Conservation (phyloP, 768 basidiomycete species). For the Rhodotorula kratochvilovae region DNA sequence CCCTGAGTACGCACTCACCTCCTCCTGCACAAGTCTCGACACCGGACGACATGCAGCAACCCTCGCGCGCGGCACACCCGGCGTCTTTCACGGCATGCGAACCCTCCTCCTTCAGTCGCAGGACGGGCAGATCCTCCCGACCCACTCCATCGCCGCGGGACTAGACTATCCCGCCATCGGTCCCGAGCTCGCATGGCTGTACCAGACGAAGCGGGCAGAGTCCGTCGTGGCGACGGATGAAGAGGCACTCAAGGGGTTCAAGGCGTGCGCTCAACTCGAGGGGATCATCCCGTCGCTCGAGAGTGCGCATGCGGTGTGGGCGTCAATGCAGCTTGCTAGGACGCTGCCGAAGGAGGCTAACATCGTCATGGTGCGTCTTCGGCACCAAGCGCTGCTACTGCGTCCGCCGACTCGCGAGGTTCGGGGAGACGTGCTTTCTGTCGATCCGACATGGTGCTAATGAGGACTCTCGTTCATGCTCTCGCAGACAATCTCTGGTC, state of each 20-base stretch:
- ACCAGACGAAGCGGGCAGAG: slow-evolving; percentile 87
- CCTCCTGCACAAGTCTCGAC: slow-evolving; percentile 59
- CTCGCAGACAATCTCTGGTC: slow-evolving; percentile 62
- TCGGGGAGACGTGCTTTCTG: too few species aligned
- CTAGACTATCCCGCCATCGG: slow-evolving; percentile 96
- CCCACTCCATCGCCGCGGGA: slow-evolving; percentile 96
- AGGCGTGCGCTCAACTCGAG: slow-evolving; percentile 83
- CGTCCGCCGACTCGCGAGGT: too few species aligned
- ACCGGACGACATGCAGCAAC: slow-evolving; percentile 88
- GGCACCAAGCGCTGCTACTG: too few species aligned
- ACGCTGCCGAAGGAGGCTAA: slow-evolving; percentile 76
- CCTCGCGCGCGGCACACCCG: slow-evolving; percentile 80
- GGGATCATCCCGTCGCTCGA: slow-evolving; percentile 98
- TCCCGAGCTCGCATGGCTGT: slow-evolving; percentile 95
- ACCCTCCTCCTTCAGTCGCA: slow-evolving; percentile 88
- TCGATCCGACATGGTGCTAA: too few species aligned
- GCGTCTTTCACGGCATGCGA: slow-evolving; percentile 90
- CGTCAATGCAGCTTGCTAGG: slow-evolving; percentile 76
- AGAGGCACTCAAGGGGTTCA: slow-evolving; percentile 85
- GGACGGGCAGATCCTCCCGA: slow-evolving; percentile 90
- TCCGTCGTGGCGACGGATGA: slow-evolving; percentile 92
- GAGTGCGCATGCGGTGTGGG: slow-evolving; percentile 94
- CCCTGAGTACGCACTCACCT: too few species aligned
- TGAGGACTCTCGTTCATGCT: background rate
- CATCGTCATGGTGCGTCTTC: slow-evolving; percentile 67